These are phyloP conservation scores for Arthrobotrys sinensis DNA, from an alignment of 2,329 filamentous ascomycete species.

Conservation along the genomic window DNA sequence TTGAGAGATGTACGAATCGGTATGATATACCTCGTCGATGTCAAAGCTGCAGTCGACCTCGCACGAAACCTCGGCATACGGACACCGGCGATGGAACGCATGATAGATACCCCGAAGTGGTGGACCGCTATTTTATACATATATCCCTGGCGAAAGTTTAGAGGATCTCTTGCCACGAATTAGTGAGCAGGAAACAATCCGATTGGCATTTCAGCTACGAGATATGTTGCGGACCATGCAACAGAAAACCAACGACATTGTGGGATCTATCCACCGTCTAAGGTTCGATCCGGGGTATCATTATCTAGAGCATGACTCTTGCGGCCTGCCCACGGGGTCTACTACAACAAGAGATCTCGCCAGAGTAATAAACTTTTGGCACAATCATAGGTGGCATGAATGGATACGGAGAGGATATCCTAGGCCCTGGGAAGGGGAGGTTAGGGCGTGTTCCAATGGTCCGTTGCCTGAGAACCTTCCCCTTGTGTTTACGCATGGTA, in stretches of 20 bases:
- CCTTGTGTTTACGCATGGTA: conserved; percentile 8
- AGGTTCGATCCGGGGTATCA: no score
- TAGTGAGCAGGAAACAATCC: not conserved
- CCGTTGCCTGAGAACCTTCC: not conserved
- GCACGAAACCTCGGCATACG: not conserved
- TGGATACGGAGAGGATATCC: not conserved
- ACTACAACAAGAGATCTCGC: not conserved
- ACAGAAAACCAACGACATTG: not conserved
- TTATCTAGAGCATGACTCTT: not conserved
- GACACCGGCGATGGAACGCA: not conserved
- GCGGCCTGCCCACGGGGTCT: not conserved
- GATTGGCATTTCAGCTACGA: conserved; percentile 3
- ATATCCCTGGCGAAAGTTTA: conserved; percentile 3
- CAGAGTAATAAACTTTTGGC: conserved; percentile 1
- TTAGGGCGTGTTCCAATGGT: not conserved
- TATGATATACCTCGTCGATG: not conserved
- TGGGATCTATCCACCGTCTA: not conserved
- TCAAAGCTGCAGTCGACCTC: not conserved
- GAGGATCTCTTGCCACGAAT: not conserved
- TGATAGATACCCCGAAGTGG: no score
- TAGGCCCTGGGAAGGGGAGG: not conserved
- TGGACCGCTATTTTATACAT: not conserved
- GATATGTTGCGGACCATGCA: conserved; percentile 5
- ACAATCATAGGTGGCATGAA: not conserved
- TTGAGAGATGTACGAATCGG: no score